Percentiles rank a stretch among this genome's conserved stretches.
Conservation (phyloP, 352 stramenopile species). For the Pythium monospermum region DNA sequence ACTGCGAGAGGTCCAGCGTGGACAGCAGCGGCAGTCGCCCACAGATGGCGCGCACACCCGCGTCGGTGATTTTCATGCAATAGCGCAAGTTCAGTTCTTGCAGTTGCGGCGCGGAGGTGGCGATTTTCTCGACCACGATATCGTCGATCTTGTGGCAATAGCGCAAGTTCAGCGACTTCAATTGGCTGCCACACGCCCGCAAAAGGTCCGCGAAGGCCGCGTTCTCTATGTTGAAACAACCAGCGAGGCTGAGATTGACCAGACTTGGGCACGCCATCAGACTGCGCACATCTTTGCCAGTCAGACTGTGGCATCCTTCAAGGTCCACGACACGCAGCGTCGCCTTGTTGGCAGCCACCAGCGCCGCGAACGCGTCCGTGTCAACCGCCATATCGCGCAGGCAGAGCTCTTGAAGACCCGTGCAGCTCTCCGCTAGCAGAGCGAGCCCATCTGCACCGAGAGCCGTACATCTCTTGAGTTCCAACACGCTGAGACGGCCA, state of each 20-base stretch:
- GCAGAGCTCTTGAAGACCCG: slow-evolving; percentile 47
- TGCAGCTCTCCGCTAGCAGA: slow-evolving; percentile 33
- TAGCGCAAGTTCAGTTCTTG: slow-evolving; percentile 78
- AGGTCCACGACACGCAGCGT: slow-evolving; percentile 67
- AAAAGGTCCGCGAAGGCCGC: slow-evolving; percentile 47
- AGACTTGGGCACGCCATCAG: slow-evolving; percentile 44
- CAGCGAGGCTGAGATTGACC: slow-evolving; percentile 57
- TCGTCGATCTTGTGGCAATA: slow-evolving; percentile 86
- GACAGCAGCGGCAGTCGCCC: slow-evolving; percentile 36
- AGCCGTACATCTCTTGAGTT: slow-evolving; percentile 48
- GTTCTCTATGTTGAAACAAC: slow-evolving; percentile 81
- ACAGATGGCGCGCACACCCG: slow-evolving; percentile 50
- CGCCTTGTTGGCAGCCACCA: slow-evolving; percentile 38
- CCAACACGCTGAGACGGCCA: slow-evolving; percentile 41
- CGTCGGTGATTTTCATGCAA: slow-evolving; percentile 84
- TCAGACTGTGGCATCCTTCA: slow-evolving; percentile 72
- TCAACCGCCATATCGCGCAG: slow-evolving; percentile 74
- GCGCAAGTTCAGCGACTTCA: slow-evolving; percentile 65
- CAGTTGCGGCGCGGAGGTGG: slow-evolving; percentile 34
- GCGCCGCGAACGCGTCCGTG: slow-evolving; percentile 32
- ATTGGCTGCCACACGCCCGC: slow-evolving; percentile 30
- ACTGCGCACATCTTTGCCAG: slow-evolving; percentile 36
- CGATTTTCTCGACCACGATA: slow-evolving; percentile 57
- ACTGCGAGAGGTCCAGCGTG: slow-evolving; percentile 81
- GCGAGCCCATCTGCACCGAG: slow-evolving; percentile 40